Percentiles rank a stretch among this genome's conserved stretches.
phyloP scores from a whole-genome alignment of 441 rosid species.

The Populus hybrid region DNA sequence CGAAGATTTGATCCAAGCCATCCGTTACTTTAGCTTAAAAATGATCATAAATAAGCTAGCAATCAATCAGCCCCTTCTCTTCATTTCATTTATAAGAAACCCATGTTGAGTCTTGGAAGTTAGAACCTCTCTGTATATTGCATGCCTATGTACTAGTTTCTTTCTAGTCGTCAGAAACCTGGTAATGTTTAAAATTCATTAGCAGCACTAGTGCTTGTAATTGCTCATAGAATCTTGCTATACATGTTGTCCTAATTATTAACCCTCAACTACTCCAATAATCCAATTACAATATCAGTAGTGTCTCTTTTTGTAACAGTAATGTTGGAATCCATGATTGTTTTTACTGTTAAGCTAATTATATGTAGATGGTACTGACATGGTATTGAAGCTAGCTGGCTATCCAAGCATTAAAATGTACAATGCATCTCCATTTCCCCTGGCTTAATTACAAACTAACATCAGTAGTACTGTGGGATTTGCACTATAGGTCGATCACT shows the following conservation, averaged over 20 bases:
- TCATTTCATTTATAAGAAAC: not conserved
- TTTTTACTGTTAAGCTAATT: not conserved
- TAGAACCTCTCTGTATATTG: not conserved
- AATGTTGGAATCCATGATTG: not conserved
- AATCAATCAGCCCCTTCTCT: not conserved
- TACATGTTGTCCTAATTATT: not conserved
- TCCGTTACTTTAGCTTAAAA: not conserved
- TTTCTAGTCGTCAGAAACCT: not conserved
- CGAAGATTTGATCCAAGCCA: constrained; percentile 3
- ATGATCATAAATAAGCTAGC: not conserved
- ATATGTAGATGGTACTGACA: not conserved
- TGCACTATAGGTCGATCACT: not conserved
- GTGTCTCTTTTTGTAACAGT: not conserved
- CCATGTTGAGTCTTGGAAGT: not conserved
- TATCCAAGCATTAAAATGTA: not conserved
- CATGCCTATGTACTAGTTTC: not conserved
- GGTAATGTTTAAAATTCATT: not conserved
- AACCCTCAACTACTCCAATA: too few species aligned
- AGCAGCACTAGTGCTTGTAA: not conserved
- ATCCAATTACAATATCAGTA: not conserved
- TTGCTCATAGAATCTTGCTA: not conserved
- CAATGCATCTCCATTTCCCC: not conserved
- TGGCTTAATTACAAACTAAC: not conserved
- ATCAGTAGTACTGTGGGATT: not conserved
- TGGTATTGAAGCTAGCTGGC: not conserved